Evolutionary conservation across 2,329 filamentous ascomycete species (phyloP).

Genomic region (Verticillium nonalfalfae): DNA sequence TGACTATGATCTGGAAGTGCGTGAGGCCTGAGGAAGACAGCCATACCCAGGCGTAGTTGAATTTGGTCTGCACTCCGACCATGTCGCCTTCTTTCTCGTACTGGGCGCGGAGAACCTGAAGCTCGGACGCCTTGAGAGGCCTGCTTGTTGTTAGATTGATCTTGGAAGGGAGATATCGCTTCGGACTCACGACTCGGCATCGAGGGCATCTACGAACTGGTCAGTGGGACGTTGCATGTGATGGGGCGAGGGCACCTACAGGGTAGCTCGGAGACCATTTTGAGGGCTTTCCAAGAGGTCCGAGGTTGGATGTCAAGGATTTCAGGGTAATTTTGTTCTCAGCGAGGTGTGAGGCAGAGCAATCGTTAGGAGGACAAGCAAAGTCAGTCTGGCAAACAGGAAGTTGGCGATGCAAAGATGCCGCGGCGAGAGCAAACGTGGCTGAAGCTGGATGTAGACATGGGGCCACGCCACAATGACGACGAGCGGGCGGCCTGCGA

Average conservation of each 20-base stretch:
- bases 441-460: background rate
- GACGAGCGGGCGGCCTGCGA: background rate
- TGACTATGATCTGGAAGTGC: background rate
- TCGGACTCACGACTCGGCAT: slow-evolving; percentile 77
- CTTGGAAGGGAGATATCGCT: background rate
- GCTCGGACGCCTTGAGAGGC: slow-evolving; percentile 84
- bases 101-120: slow-evolving; percentile 86
- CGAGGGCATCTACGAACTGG: slow-evolving; percentile 71
- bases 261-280: slow-evolving; percentile 41
- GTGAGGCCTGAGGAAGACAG: background rate
- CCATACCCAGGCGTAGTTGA: slow-evolving; percentile 97
- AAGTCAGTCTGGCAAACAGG: background rate
- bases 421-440: background rate
- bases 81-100: slow-evolving; percentile 98
- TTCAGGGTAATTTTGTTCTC: no score
- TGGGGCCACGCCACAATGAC: slow-evolving; percentile 1
- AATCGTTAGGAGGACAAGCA: background rate
- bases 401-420: background rate
- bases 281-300: slow-evolving; percentile 10
- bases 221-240: slow-evolving; percentile 4
- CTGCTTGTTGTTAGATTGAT: slow-evolving; percentile 33
- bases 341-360: no score
- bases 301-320: no score
- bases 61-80: slow-evolving; percentile 96
- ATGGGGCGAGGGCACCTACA: slow-evolving; percentile 28